Percentiles rank a stretch among this genome's conserved stretches.
These are phyloP conservation scores for Corniculantispora saksenae DNA, from an alignment of 2,329 filamentous ascomycete species.

Conservation along the genomic window DNA sequence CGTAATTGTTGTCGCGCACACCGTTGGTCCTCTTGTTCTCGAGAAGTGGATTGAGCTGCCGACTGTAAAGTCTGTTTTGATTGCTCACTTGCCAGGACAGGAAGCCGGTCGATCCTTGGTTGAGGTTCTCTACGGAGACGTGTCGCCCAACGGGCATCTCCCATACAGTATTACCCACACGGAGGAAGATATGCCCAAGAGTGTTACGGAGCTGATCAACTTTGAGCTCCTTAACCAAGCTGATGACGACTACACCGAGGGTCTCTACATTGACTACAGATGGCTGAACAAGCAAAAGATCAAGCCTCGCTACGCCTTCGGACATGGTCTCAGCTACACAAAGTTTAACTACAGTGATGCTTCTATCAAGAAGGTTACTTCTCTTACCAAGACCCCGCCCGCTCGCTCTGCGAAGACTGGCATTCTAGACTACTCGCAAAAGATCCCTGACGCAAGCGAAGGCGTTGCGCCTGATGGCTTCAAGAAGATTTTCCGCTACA, in stretches of 20 bases:
- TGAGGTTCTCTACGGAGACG: slow-evolving; percentile 76
- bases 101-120: slow-evolving; percentile 82
- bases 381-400: slow-evolving; percentile 43
- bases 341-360: slow-evolving; percentile 62
- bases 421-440: slow-evolving; percentile 48
- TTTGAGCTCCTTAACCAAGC: slow-evolving; percentile 61
- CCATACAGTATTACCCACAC: slow-evolving; percentile 83
- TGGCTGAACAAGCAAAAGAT: slow-evolving; percentile 79
- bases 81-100: slow-evolving; percentile 85
- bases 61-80: slow-evolving; percentile 74
- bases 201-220: slow-evolving; percentile 43
- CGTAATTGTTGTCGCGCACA: slow-evolving; percentile 83
- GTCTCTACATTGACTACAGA: slow-evolving; percentile 86
- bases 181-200: slow-evolving; percentile 69
- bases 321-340: slow-evolving; percentile 82
- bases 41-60: slow-evolving; percentile 79
- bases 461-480: slow-evolving; percentile 62
- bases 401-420: slow-evolving; percentile 37
- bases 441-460: slow-evolving; percentile 53
- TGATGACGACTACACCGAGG: slow-evolving; percentile 81
- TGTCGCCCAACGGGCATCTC: slow-evolving; percentile 75
- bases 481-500: slow-evolving; percentile 61
- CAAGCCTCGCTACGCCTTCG: slow-evolving; percentile 80
- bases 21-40: slow-evolving; percentile 79
- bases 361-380: slow-evolving; percentile 46